These are phyloP conservation scores for Cercospora berteroae DNA, from an alignment of 2,329 filamentous ascomycete genomes.

Conservation along the genomic window DNA sequence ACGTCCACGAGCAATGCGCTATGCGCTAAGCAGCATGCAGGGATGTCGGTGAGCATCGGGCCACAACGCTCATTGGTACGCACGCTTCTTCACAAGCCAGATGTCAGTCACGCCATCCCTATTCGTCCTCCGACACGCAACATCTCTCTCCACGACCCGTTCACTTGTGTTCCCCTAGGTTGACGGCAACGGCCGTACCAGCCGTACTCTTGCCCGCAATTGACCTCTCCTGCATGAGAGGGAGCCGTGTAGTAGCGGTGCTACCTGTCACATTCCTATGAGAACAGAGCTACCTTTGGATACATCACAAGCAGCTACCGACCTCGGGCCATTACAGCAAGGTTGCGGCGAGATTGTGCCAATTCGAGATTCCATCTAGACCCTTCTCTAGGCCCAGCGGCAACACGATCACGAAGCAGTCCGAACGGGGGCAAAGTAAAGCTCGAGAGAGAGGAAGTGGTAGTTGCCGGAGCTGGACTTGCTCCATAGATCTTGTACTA, in stretches of 20 bases:
- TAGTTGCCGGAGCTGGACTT: neutral
- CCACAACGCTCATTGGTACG: slow-evolving; percentile 1
- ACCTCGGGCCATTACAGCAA: neutral
- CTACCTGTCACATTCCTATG: neutral
- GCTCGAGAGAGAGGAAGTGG: neutral
- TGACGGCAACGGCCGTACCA: neutral
- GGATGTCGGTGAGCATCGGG: slow-evolving; percentile 1
- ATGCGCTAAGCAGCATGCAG: slow-evolving; percentile 2
- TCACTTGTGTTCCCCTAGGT: neutral
- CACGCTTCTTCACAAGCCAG: slow-evolving; percentile 7
- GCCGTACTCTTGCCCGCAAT: neutral
- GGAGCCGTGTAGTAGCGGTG: neutral
- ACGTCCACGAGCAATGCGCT: neutral
- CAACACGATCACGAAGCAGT: neutral
- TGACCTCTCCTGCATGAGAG: neutral
- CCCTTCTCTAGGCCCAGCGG: neutral
- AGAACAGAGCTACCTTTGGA: neutral
- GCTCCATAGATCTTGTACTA: slow-evolving; percentile 1
- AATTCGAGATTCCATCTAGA: neutral
- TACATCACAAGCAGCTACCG: neutral
- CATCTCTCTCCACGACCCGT: neutral
- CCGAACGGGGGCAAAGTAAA: neutral
- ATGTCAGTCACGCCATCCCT: neutral
- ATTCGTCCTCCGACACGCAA: neutral
- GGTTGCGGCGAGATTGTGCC: neutral